Conservation (phyloP, 306 rosid species). For the Pachyrhizus erosus region DNA sequence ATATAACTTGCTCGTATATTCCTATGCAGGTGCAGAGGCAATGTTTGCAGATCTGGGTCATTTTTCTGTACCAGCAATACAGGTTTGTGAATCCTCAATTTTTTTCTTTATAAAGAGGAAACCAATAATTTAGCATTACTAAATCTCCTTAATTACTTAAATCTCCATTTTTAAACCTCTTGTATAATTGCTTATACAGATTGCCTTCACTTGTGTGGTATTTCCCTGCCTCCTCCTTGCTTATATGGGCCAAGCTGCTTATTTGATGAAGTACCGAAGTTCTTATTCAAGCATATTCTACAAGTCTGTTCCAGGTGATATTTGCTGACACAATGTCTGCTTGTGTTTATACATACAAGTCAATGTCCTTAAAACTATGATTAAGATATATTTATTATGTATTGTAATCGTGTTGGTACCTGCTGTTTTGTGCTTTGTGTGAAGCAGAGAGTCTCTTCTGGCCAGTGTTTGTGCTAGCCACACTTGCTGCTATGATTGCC, state of each 20-base stretch:
- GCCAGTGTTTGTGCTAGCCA: slow-evolving; percentile 91
- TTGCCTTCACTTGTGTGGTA: slow-evolving; percentile 87
- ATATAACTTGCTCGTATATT: slow-evolving; percentile 35
- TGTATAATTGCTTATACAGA: slow-evolving; percentile 53
- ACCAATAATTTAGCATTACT: slow-evolving; percentile 11
- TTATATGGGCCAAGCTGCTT: slow-evolving; percentile 98
- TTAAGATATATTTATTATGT: slow-evolving; percentile 19
- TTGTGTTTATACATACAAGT: slow-evolving; percentile 11
- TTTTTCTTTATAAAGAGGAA: slow-evolving; percentile 28
- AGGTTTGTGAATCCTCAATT: slow-evolving; percentile 56
- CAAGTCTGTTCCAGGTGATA: slow-evolving; percentile 88
- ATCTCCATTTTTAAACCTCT: background rate
- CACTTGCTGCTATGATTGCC: slow-evolving; percentile 98
- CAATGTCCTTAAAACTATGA: slow-evolving; percentile 16
- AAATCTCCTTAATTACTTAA: slow-evolving; percentile 5
- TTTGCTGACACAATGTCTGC: slow-evolving; percentile 38
- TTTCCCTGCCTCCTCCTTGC: slow-evolving; percentile 96
- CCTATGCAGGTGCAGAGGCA: slow-evolving; percentile 88
- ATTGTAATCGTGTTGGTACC: slow-evolving; percentile 27
- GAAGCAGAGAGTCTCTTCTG: slow-evolving; percentile 85
- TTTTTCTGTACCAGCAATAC: slow-evolving; percentile 85
- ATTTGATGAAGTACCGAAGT: slow-evolving; percentile 62
- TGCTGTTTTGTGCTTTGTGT: slow-evolving; percentile 40
- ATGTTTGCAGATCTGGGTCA: slow-evolving; percentile 99
- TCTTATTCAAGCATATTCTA: slow-evolving; percentile 68